Evolutionary conservation across 305 asterid genomes (phyloP), one percentile per base, ranked within the genome.

Genomic region (Fraxinus dipetala): DNA sequence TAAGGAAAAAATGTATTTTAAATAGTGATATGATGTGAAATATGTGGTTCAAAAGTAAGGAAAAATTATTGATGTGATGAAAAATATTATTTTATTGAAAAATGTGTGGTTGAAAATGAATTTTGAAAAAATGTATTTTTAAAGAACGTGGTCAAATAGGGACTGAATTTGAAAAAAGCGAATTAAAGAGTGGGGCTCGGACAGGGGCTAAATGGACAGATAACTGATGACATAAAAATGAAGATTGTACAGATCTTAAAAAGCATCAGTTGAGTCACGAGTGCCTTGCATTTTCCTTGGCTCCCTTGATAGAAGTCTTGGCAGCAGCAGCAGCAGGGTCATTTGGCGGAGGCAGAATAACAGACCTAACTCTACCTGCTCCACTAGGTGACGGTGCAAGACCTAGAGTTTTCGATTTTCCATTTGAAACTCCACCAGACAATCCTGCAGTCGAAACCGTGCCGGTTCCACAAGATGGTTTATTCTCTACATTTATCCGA

Each of bases 341-440:
- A 84, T 93, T 91, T 51, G 98, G 98, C 35, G 98, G 98, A 30
- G 96, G 98, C 56, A 94, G 98, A 84, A 95, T 95, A 81, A 96
- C 91, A 79, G 98, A 91, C 85, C 96, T 89, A 76, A 93, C 87
- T 86, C 89, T 92, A 72, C 65, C 88, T 10, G 90, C 89, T 24
- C 91, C 97, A 76, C 85, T 87, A 28, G 98, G 97, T 0, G 98
- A 98, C 1, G 97, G 98, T n/a, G 95, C 93, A 81, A 95, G 96
- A 78, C 88, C 73, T 32, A 92, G 79, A 48, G 93, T 72, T 88
- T 90, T 92, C 16, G 91, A 79, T 73, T 91, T 93, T 80, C 85
- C 98, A 78, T 38, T 38, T 38, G 94, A 48, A 40, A 48, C 78
- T 72, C 88, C 90, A 61, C 91, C 84, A 0, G 92, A 84, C 86